Evolutionary conservation across 192 early-diverging fungal genomes (phyloP).

Genomic region (Geranomyces michiganensis): DNA sequence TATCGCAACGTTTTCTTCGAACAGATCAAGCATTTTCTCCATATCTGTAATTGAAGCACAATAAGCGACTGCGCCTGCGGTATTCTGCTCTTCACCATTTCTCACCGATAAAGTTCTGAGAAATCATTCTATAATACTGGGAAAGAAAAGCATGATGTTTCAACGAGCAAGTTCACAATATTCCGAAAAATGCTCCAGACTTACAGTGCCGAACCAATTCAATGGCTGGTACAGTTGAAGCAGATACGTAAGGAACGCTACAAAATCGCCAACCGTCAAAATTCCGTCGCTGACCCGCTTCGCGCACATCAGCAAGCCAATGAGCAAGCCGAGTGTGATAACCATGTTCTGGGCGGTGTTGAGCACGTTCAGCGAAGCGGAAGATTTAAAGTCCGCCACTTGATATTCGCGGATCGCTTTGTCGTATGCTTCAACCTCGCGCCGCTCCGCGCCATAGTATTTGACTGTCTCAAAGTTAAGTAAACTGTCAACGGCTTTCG

Average conservation of each 20-base stretch:
- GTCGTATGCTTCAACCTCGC: constrained; percentile 79
- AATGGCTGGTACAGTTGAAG: constrained; percentile 89
- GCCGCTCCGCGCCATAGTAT: constrained; percentile 90
- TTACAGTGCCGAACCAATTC: constrained; percentile 42
- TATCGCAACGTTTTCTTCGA: constrained; percentile 70
- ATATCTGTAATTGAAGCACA: constrained; percentile 61
- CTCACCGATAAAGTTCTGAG: constrained; percentile 51
- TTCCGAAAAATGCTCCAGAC: background rate
- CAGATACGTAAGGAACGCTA: constrained; percentile 85
- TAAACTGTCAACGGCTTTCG: constrained; percentile 82
- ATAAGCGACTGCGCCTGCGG: too few species aligned
- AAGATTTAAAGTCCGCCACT: constrained; percentile 81
- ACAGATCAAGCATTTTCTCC: constrained; percentile 92
- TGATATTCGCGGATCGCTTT: constrained; percentile 79
- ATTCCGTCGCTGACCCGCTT: constrained; percentile 72
- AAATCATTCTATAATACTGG: constrained; percentile 84
- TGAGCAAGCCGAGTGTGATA: constrained; percentile 81
- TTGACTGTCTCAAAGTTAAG: constrained; percentile 99
- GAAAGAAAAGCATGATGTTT: background rate
- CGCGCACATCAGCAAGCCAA: constrained; percentile 82
- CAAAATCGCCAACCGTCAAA: constrained; percentile 82
- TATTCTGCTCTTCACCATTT: too few species aligned
- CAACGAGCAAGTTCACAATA: background rate
- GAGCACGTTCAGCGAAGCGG: constrained; percentile 73
- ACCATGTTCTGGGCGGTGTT: constrained; percentile 87